Conservation (phyloP, 495 filamentous ascomycete species). For the Lepraria neglecta region DNA sequence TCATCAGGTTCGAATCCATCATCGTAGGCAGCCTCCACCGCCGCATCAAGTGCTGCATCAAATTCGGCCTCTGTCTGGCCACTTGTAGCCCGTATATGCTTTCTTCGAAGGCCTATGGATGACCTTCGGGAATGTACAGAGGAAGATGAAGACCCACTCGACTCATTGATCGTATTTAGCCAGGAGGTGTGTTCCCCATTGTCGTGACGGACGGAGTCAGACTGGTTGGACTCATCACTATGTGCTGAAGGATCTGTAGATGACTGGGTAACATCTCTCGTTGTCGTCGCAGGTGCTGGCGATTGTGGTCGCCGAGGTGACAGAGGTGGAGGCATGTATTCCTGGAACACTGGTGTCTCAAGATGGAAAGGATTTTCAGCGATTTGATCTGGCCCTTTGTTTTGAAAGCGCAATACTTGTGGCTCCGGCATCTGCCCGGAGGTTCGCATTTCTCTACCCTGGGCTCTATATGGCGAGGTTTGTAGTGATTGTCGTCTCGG, state of each 20-base stretch:
- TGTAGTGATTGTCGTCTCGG: constrained; percentile 39
- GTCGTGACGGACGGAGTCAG: constrained; percentile 47
- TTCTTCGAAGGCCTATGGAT: constrained; percentile 58
- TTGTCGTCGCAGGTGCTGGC: constrained; percentile 20
- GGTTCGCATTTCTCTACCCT: constrained; percentile 35
- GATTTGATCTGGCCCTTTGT: constrained; percentile 5
- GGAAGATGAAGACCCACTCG: constrained; percentile 69
- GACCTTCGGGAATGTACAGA: constrained; percentile 79
- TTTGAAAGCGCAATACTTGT: constrained; percentile 28
- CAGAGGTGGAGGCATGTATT: constrained; percentile 60
- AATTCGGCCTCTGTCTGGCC: constrained; percentile 85
- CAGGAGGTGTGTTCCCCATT: constrained; percentile 82
- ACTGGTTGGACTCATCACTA: constrained; percentile 17
- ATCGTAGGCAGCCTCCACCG: constrained; percentile 93
- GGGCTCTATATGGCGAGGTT: constrained; percentile 22
- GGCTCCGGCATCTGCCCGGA: constrained; percentile 36
- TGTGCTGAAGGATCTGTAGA: constrained; percentile 27
- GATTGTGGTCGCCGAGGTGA: constrained; percentile 46
- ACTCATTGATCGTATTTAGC: constrained; percentile 96
- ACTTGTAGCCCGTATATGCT: constrained; percentile 59
- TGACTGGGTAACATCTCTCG: constrained; percentile 26
- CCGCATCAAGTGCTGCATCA: constrained; percentile 89
- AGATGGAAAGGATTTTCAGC: constrained; percentile 30
- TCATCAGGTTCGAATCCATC: constrained; percentile 79
- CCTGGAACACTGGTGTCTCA: constrained; percentile 40